Percentiles rank a stretch among this genome's conserved stretches.
Evolutionary conservation across 768 basidiomycete genomes (phyloP).

Genomic region (Myochromella boudieri): DNA sequence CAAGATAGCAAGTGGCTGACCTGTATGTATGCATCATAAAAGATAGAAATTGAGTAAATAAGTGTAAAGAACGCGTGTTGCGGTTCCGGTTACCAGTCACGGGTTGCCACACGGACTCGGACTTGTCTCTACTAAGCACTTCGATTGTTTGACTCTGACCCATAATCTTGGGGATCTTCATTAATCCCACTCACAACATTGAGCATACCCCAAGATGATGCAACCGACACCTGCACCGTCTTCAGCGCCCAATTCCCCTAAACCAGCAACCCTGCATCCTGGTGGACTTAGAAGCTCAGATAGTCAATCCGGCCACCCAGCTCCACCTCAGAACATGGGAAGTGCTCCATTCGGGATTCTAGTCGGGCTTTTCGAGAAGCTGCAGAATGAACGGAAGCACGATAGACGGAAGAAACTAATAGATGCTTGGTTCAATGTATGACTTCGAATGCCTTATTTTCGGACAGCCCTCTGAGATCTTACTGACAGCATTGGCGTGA

Average conservation of each 20-base stretch:
- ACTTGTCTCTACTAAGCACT: not conserved
- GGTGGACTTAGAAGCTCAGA: slow-evolving; percentile 11
- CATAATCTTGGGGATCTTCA: not conserved
- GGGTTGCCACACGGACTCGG: slow-evolving; percentile 16
- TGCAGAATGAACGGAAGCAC: slow-evolving; percentile 71
- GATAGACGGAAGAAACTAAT: slow-evolving; percentile 72
- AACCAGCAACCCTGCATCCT: slow-evolving; percentile 10
- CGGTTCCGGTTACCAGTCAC: slow-evolving; percentile 17
- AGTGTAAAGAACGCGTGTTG: slow-evolving; percentile 34
- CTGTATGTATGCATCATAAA: not conserved
- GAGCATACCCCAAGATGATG: slow-evolving; percentile 37
- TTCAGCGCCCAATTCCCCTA: slow-evolving; percentile 52
- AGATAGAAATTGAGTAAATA: slow-evolving; percentile 25
- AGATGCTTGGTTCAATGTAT: slow-evolving; percentile 79
- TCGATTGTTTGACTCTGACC: not conserved
- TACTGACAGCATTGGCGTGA: slow-evolving; percentile 74
- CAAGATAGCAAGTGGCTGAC: slow-evolving; percentile 21
- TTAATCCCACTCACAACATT: not conserved
- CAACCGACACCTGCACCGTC: slow-evolving; percentile 69
- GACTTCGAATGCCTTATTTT: slow-evolving; percentile 22
- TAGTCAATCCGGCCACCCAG: slow-evolving; percentile 39
- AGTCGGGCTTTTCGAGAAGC: slow-evolving; percentile 69
- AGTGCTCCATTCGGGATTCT: slow-evolving; percentile 72
- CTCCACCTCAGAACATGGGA: slow-evolving; percentile 64
- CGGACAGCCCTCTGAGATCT: slow-evolving; percentile 11